These are phyloP conservation scores for Penicillium sp. DNA, from an alignment of 2,329 filamentous ascomycete species.

Conservation along the genomic window DNA sequence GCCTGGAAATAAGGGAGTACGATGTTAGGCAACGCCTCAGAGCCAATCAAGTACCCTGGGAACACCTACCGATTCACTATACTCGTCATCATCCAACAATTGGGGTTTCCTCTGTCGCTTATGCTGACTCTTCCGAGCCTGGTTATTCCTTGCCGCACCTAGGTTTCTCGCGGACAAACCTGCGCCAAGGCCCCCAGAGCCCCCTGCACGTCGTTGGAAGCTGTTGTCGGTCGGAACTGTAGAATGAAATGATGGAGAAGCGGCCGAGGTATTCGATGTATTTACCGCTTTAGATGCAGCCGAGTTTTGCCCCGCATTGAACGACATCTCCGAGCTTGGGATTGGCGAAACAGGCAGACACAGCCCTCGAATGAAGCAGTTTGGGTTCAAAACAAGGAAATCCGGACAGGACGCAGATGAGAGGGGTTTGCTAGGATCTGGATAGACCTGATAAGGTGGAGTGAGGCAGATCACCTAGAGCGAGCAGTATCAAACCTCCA, in stretches of 20 bases:
- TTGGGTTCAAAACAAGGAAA: constrained; percentile 35
- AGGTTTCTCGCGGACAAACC: constrained; percentile 46
- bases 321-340: constrained; percentile 47
- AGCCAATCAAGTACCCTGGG: not conserved
- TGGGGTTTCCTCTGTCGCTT: constrained; percentile 77
- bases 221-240: constrained; percentile 42
- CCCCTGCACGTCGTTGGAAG: constrained; percentile 49
- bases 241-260: constrained; percentile 43
- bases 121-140: constrained; percentile 80
- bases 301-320: constrained; percentile 44
- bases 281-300: constrained; percentile 49
- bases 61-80: constrained; percentile 76
- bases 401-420: constrained; percentile 5
- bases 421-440: constrained; percentile 10
- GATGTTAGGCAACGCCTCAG: constrained; percentile 19
- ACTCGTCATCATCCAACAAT: constrained; percentile 80
- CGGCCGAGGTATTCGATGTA: constrained; percentile 41
- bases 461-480: constrained; percentile 18
- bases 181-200: constrained; percentile 49
- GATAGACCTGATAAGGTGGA: constrained; percentile 23
- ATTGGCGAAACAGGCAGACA: not conserved
- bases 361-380: not conserved
- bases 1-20: constrained; percentile 47
- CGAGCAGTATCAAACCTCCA: constrained; percentile 16
- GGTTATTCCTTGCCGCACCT: constrained; percentile 68